Evolutionary conservation across 345 rosid species (phyloP).

Genomic region (Salix suchowensis): DNA sequence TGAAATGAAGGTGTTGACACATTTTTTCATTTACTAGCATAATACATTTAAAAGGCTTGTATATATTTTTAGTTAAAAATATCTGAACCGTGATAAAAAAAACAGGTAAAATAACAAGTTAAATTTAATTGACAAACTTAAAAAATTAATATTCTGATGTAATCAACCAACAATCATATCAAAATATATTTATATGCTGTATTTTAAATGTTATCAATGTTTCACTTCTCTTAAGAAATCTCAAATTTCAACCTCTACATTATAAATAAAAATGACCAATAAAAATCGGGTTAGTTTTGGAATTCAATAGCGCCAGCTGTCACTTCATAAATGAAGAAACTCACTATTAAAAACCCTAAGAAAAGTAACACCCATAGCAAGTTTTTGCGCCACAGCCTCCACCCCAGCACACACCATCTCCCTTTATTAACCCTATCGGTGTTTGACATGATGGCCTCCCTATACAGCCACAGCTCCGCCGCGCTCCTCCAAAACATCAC

Average conservation of each 20-base stretch:
- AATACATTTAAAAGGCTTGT: too few relatives aligned
- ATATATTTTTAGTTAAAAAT: too few relatives aligned
- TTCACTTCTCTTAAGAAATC: too few relatives aligned
- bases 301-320: conserved; percentile 7
- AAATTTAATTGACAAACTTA: not conserved
- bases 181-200: too few relatives aligned
- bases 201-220: too few relatives aligned
- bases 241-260: too few relatives aligned
- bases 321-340: not conserved
- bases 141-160: not conserved
- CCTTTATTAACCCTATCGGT: not conserved
- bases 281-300: not conserved
- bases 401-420: not conserved
- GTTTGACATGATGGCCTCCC: not conserved
- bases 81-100: too few relatives aligned
- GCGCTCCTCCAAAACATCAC: not conserved
- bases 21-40: too few relatives aligned
- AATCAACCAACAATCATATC: not conserved
- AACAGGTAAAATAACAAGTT: too few relatives aligned
- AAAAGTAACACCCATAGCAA: not conserved
- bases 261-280: not conserved
- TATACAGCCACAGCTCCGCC: not conserved
- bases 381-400: not conserved
- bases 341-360: conserved; percentile 15
- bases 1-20: too few relatives aligned